Conservation (phyloP, 306 rosid species). For the Aeschynomene evenia region DNA sequence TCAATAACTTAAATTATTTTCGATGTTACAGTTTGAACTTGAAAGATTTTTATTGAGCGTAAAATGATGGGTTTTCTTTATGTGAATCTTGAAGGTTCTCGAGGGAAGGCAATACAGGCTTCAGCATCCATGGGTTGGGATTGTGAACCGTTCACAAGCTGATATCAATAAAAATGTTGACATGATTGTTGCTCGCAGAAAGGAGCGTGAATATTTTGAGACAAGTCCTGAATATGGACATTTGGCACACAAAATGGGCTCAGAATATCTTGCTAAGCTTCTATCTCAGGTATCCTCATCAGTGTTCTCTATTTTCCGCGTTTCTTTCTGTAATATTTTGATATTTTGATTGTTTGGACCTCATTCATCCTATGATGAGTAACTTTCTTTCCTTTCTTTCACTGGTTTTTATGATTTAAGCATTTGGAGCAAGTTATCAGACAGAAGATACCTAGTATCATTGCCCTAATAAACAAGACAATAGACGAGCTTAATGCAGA, state of each 20-base stretch:
- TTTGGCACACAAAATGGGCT: slow-evolving; percentile 94
- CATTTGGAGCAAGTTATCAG: slow-evolving; percentile 97
- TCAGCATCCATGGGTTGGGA: slow-evolving; percentile 99
- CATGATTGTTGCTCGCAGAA: slow-evolving; percentile 89
- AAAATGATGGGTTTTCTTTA: slow-evolving; percentile 30
- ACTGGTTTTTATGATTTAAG: slow-evolving; percentile 44
- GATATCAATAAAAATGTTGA: slow-evolving; percentile 93
- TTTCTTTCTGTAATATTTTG: slow-evolving; percentile 6
- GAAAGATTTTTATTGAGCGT: background rate
- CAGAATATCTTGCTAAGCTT: slow-evolving; percentile 97
- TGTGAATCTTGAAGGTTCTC: slow-evolving; percentile 67
- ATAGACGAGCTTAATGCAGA: slow-evolving; percentile 93
- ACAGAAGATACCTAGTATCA: slow-evolving; percentile 95
- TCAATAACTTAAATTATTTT: slow-evolving; percentile 21
- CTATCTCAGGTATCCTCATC: slow-evolving; percentile 70
- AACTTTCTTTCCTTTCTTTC: slow-evolving; percentile 27
- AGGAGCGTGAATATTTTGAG: slow-evolving; percentile 93
- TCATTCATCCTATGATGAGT: slow-evolving; percentile 10
- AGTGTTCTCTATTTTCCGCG: background rate
- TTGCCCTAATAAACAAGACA: slow-evolving; percentile 90
- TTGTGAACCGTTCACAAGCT: slow-evolving; percentile 99
- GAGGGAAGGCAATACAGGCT: slow-evolving; percentile 93
- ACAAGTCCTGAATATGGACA: slow-evolving; percentile 97
- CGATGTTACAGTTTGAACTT: slow-evolving; percentile 18
- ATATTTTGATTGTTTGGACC: background rate